Evolutionary conservation across 768 basidiomycete genomes (phyloP).

Genomic region (Termitomyces sp.): DNA sequence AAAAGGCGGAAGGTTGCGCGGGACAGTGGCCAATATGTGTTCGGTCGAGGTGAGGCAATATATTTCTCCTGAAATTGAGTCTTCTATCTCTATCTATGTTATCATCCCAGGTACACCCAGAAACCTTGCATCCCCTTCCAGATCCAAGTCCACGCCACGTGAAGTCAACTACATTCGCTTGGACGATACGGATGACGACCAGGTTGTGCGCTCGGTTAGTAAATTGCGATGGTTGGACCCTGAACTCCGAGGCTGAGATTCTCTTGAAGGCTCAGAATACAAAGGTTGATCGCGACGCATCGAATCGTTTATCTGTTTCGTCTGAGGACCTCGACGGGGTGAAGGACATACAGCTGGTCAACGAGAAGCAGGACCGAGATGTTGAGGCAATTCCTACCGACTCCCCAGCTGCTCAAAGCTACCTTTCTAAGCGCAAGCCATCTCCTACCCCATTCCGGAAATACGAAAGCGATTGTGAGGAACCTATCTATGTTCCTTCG

Average conservation of each 20-base stretch:
- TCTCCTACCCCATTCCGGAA: not conserved
- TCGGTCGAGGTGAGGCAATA: constrained; percentile 1
- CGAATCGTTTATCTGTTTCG: not conserved
- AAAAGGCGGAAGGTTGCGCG: constrained; percentile 1
- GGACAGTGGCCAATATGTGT: not conserved
- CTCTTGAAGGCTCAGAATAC: not conserved
- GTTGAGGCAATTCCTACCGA: not conserved
- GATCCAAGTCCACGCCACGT: not conserved
- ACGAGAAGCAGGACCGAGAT: not conserved
- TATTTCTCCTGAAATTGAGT: not conserved
- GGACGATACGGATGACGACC: not conserved
- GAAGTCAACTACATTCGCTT: not conserved
- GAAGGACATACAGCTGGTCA: not conserved
- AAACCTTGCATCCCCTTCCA: not conserved
- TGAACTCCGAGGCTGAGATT: not conserved
- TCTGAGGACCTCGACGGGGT: not conserved
- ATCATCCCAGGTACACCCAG: not conserved
- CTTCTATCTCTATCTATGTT: not conserved
- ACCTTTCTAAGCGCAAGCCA: not conserved
- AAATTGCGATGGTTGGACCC: not conserved
- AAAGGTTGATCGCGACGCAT: not conserved
- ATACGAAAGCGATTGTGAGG: not conserved
- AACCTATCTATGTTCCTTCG: not conserved
- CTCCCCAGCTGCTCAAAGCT: not conserved
- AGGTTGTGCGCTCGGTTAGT: not conserved